Evolutionary conservation across 1,139 yeast species (phyloP).

Genomic region (Wickerhamomyces sp.): DNA sequence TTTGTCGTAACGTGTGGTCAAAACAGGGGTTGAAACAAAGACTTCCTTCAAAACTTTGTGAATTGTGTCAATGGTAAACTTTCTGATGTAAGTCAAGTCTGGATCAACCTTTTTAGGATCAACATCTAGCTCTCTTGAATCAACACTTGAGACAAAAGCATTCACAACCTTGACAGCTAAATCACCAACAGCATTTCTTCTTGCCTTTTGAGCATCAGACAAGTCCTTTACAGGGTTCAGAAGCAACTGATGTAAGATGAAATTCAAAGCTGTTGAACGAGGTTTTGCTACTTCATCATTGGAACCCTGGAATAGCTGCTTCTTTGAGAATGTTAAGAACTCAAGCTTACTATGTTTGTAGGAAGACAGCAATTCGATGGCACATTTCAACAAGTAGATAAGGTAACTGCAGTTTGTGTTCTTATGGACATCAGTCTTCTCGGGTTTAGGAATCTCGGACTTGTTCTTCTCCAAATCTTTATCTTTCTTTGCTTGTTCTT

Average conservation of each 20-base stretch:
- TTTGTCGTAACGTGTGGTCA: slow-evolving; percentile 46
- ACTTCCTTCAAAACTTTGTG: slow-evolving; percentile 57
- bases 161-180: slow-evolving; percentile 41
- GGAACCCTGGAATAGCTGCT: slow-evolving; percentile 31
- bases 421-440: slow-evolving; percentile 31
- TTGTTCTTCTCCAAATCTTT: slow-evolving; percentile 24
- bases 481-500: slow-evolving; percentile 21
- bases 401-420: slow-evolving; percentile 56
- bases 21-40: slow-evolving; percentile 27
- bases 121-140: slow-evolving; percentile 35
- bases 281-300: slow-evolving; percentile 45
- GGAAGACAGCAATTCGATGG: slow-evolving; percentile 71
- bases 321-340: slow-evolving; percentile 71
- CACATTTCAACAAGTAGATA: slow-evolving; percentile 59
- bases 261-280: slow-evolving; percentile 70
- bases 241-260: slow-evolving; percentile 58
- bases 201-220: slow-evolving; percentile 26
- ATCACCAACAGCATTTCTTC: slow-evolving; percentile 32
- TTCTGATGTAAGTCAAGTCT: slow-evolving; percentile 67
- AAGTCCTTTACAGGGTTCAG: slow-evolving; percentile 6
- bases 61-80: slow-evolving; percentile 68
- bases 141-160: slow-evolving; percentile 56
- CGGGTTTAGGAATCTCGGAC: slow-evolving; percentile 24
- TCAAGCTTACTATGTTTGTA: slow-evolving; percentile 81
- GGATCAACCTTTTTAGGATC: slow-evolving; percentile 54